Evolutionary conservation across 2,329 filamentous ascomycete species (phyloP).

Genomic region (Nemania abortiva): DNA sequence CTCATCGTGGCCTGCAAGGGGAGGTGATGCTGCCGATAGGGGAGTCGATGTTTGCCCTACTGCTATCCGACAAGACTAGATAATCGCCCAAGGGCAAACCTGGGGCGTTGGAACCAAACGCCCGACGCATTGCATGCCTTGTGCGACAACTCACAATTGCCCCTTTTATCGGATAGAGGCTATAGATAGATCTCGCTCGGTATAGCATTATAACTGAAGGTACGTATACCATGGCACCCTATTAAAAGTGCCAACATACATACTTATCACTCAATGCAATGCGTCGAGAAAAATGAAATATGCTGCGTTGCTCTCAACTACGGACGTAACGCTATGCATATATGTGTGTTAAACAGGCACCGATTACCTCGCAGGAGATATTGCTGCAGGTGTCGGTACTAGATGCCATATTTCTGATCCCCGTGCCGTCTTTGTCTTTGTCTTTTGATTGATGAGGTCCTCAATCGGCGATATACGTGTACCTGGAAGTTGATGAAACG

Average conservation of each 20-base stretch:
- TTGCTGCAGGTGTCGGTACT: slow-evolving; percentile 36
- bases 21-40: slow-evolving; percentile 24
- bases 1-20: slow-evolving; percentile 23
- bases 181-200: too few species aligned
- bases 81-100: neutral
- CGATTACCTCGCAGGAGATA: slow-evolving; percentile 31
- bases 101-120: neutral
- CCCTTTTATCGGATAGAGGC: too few species aligned
- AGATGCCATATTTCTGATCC: slow-evolving; percentile 28
- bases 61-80: slow-evolving; percentile 8
- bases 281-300: slow-evolving; percentile 13
- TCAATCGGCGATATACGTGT: slow-evolving; percentile 16
- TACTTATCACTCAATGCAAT: slow-evolving; percentile 1
- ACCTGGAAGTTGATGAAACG: neutral
- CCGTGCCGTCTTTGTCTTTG: neutral
- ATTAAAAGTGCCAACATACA: slow-evolving; percentile 6
- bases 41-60: slow-evolving; percentile 20
- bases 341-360: slow-evolving; percentile 14
- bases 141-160: too few species aligned
- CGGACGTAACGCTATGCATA: neutral
- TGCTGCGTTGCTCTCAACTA: slow-evolving; percentile 6
- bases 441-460: slow-evolving; percentile 13
- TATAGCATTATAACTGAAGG: neutral
- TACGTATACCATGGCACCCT: slow-evolving; percentile 16
- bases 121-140: neutral